These are phyloP conservation scores for Coemansia sp. DNA, from an alignment of 192 early-diverging fungal genomes.

Conservation along the genomic window DNA sequence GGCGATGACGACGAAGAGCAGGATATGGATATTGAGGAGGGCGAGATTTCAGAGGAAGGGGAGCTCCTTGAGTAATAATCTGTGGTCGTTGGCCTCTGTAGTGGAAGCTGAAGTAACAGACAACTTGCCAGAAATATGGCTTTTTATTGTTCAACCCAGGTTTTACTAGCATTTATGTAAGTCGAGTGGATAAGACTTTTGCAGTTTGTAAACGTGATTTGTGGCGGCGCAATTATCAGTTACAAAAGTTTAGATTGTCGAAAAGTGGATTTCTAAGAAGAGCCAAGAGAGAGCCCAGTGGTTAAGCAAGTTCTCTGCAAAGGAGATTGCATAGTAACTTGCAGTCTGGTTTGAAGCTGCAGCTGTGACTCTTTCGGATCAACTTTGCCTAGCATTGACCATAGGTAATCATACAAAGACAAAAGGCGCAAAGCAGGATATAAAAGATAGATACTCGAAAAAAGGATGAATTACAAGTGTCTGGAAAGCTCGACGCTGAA, in stretches of 20 bases:
- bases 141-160: neutral
- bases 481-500: slow-evolving; percentile 29
- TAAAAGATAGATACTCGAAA: neutral
- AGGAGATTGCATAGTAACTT: no score
- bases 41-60: slow-evolving; percentile 47
- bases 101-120: neutral
- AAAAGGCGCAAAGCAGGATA: neutral
- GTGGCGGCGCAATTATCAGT: neutral
- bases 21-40: slow-evolving; percentile 39
- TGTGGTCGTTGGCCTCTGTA: neutral
- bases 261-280: no score
- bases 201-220: neutral
- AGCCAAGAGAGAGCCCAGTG: no score
- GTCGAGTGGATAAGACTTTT: neutral
- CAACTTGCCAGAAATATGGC: neutral
- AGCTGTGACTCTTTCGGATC: no score
- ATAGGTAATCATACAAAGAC: neutral
- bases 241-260: neutral
- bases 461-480: neutral
- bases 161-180: neutral
- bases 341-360: no score
- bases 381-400: no score
- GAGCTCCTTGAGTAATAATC: slow-evolving; percentile 30
- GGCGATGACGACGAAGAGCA: slow-evolving; percentile 25
- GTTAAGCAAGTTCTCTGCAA: no score